Base-by-base conservation (phyloP, 345 rosid genomes). In the Eucalyptus regnans region DNA sequence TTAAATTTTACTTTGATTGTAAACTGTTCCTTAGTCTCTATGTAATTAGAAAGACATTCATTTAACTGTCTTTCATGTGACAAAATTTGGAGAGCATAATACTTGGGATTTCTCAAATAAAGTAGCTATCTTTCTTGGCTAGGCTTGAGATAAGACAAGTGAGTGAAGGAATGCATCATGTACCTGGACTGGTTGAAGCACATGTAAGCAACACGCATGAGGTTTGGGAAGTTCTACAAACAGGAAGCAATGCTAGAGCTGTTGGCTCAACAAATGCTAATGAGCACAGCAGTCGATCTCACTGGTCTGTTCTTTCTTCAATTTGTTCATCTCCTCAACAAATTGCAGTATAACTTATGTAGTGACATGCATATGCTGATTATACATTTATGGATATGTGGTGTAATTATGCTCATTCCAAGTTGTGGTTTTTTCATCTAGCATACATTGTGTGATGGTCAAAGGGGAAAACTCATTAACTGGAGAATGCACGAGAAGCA, bases 211-310 rank as follows among this genome's bases (percentile, higher is more conserved):
- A 93, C 91, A 92, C 94, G 93, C 92, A 91, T 79, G 98, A 96
- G 95, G 99, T 93, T 15, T 98, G 99, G 99, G 98, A 98, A 89
- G 98, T 98, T 91, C 89, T 97, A 64, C 95, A 94, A 91, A 95
- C 96, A 64, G 99, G 99, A 58, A 97, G 97, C 91, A 96, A 93
- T 87, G 97, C 96, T 52, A 94, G 99, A 92, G 98, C 98, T 85
- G 94, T 98, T 90, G 98, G 98, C 81, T 94, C 96, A 92, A 98
- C 99, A 49, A 94, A 95, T 88, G 98, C 98, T 18, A 98, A 98
- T 89, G 99, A 97, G 89, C 95, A 95, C 91, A 97, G 98, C 94
- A 98, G 99, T 92, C 92, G 99, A 90, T 98, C 99, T 90, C 99
- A 97, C 93, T 98, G 99, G 99, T 98, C 62, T 23, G 94, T 89